phyloP scores from a whole-genome alignment of 2,329 filamentous ascomycete species.

The Nannizziopsis barbatae region DNA sequence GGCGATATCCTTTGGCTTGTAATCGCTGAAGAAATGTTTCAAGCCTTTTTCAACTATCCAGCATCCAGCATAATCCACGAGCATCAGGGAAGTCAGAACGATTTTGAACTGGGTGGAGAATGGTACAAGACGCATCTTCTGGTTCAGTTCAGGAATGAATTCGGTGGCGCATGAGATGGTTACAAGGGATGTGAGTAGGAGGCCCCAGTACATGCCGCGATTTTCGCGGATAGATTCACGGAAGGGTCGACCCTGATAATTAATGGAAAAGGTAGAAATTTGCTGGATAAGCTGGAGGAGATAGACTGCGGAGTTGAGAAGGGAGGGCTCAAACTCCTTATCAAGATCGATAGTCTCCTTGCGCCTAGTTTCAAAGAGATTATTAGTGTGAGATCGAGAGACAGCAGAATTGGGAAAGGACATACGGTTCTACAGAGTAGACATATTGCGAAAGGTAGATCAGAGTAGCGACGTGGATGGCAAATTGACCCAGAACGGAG shows the following conservation, averaged over 20 bases:
- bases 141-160: slow-evolving; percentile 88
- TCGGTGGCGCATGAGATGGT: slow-evolving; percentile 93
- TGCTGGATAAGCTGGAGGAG: slow-evolving; percentile 96
- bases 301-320: slow-evolving; percentile 94
- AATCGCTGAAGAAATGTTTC: slow-evolving; percentile 81
- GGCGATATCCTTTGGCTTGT: slow-evolving; percentile 86
- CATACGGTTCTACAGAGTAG: slow-evolving; percentile 72
- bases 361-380: slow-evolving; percentile 30
- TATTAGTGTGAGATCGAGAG: not conserved
- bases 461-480: slow-evolving; percentile 83
- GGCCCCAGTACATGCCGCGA: slow-evolving; percentile 95
- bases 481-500: slow-evolving; percentile 92
- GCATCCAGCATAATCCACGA: slow-evolving; percentile 76
- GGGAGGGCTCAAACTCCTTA: slow-evolving; percentile 82
- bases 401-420: slow-evolving; percentile 19
- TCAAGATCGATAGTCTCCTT: slow-evolving; percentile 69
- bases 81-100: slow-evolving; percentile 74
- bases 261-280: slow-evolving; percentile 97
- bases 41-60: slow-evolving; percentile 77
- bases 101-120: slow-evolving; percentile 82
- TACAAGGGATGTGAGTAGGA: slow-evolving; percentile 76
- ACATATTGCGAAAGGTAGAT: slow-evolving; percentile 91
- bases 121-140: slow-evolving; percentile 81
- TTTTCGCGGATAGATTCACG: slow-evolving; percentile 92
- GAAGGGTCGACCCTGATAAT: slow-evolving; percentile 98